Evolutionary conservation across 2,329 filamentous ascomycete species (phyloP).

Genomic region (Monosporascus sp.): DNA sequence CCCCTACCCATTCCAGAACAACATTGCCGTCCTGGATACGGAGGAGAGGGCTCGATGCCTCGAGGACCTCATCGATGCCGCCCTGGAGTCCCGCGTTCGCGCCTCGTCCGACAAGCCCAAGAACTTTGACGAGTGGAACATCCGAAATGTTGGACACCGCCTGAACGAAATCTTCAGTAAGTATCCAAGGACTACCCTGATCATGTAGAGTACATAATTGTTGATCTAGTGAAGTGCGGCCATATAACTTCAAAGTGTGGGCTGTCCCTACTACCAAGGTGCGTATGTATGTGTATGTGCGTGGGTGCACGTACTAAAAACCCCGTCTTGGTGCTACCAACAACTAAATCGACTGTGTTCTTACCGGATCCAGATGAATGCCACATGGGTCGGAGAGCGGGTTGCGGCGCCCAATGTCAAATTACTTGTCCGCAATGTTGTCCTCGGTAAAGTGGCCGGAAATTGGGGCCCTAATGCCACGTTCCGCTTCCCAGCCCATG

Average conservation of each 20-base stretch:
- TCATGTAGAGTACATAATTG: no score
- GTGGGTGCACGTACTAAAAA: no score
- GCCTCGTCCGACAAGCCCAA: constrained; percentile 74
- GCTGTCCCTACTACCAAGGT: constrained; percentile 96
- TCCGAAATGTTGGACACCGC: constrained; percentile 84
- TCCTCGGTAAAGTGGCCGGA: constrained; percentile 91
- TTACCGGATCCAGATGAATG: constrained; percentile 74
- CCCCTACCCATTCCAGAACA: constrained; percentile 99
- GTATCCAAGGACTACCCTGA: no score
- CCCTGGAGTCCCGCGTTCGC: constrained; percentile 77
- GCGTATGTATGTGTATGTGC: constrained; percentile 23
- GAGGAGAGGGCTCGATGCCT: constrained; percentile 94
- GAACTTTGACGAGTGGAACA: constrained; percentile 97
- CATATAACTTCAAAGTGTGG: constrained; percentile 99
- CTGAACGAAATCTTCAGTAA: constrained; percentile 82
- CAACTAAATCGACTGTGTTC: no score
- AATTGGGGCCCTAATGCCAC: constrained; percentile 98
- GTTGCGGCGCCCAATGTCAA: constrained; percentile 96
- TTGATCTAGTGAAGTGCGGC: constrained; percentile 54
- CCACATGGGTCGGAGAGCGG: constrained; percentile 95
- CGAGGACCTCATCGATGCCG: constrained; percentile 92
- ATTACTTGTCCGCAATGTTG: constrained; percentile 86
- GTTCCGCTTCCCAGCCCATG: constrained; percentile 94
- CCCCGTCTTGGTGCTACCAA: no score
- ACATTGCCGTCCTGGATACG: constrained; percentile 96